Evolutionary conservation across 768 basidiomycete genomes (phyloP).

Genomic region (Neoboletus magnificus): DNA sequence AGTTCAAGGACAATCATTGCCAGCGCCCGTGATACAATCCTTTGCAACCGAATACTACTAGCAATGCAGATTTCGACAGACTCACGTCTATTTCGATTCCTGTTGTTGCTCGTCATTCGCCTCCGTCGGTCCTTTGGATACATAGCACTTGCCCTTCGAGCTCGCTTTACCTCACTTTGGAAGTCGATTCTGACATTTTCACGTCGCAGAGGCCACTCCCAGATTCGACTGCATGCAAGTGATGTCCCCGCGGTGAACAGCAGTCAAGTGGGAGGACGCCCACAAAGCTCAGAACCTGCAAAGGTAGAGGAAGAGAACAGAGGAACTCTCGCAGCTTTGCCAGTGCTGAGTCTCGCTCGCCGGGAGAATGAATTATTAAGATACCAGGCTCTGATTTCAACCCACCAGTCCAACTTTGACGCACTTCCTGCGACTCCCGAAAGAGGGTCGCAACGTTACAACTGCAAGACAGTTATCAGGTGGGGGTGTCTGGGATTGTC

Average conservation of each 20-base stretch:
- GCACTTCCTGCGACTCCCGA: constrained; percentile 7
- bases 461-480: background rate
- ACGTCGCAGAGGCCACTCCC: background rate
- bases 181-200: background rate
- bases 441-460: constrained; percentile 10
- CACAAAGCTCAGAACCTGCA: background rate
- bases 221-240: background rate
- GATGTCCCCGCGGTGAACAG: background rate
- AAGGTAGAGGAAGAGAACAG: too few species aligned
- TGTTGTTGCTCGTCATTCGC: constrained; percentile 3
- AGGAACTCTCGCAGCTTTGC: constrained; percentile 3
- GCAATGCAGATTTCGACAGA: background rate
- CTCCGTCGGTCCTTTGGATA: background rate
- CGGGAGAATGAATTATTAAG: background rate
- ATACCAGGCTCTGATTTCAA: background rate
- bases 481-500: background rate
- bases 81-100: background rate
- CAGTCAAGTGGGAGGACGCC: background rate
- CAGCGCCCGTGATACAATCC: background rate
- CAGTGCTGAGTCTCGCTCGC: background rate
- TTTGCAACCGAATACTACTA: background rate
- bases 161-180: constrained; percentile 2
- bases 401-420: background rate
- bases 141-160: background rate
- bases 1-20: too few species aligned